Evolutionary conservation across 202 grass and related monocot species (phyloP), one percentile per base, ranked within the genome.

Genomic region (Saccharum hybrid): DNA sequence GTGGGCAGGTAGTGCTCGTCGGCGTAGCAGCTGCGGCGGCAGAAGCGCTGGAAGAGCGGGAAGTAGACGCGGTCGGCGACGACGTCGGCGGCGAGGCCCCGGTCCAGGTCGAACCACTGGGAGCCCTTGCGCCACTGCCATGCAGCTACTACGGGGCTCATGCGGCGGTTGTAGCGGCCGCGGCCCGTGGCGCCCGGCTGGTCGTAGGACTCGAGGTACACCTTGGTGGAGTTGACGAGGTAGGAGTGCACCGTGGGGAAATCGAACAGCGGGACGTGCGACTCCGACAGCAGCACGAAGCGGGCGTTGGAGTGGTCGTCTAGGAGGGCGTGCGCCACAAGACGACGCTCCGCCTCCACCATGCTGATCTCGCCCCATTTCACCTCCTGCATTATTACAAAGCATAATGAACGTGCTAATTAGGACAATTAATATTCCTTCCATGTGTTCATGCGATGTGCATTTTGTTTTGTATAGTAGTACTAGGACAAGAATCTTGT

Each of bases 1-100:
- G 93, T 96, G 11, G 93, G 83, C 16, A 96, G 67, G 73, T 96
- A 96, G 59, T 96, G 93, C 79, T 96, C 93, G 76, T 96, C 93
- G 45, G 84, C 72, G 65, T 92, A 96, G 82, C 93, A 96, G 41
- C 60, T 79, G 22, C 60, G 72, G 18, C 33, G 79, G 86, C 93
- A 96, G 45, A 72, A 49, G 56, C 84, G 78, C 19, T 30, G 30
- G 82, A 94, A 94, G 3, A 90, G 28, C 2, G 88, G 84, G 69
- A 88, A 93, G 88, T 91, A 94, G 19, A 83, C 66, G 52, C 28
- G 31, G 57, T 94, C 94, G 1, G 68, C 56, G 40, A 97, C 18
- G 2, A 93, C 46, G 13, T 82, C 82, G 37, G 63, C 16, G 0
- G 92, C 88, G 12, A 97, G 75, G 1, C 6, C 13, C 11, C 92